These are phyloP conservation scores for Fomitopsis schrenkii DNA, from an alignment of 1,284 basidiomycete genomes.

Conservation along the genomic window DNA sequence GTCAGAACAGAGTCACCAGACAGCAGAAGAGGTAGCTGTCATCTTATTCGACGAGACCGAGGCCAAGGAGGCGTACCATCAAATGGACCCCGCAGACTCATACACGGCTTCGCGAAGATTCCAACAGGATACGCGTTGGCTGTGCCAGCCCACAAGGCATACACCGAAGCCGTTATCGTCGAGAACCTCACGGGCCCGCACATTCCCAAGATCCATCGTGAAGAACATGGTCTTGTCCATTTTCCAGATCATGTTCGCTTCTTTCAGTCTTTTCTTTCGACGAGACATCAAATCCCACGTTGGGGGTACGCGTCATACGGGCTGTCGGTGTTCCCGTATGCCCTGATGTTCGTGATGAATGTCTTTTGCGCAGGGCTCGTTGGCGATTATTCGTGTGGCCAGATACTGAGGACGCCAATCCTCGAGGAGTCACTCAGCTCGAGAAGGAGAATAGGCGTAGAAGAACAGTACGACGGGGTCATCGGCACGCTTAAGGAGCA, in stretches of 20 bases:
- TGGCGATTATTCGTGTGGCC: not conserved
- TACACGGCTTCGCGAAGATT: slow-evolving; percentile 18
- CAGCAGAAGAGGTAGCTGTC: too few species aligned
- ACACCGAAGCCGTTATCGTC: not conserved
- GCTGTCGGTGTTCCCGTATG: slow-evolving; percentile 3
- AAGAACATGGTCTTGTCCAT: not conserved
- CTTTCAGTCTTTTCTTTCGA: not conserved
- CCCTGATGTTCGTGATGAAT: slow-evolving; percentile 4
- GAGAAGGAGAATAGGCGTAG: not conserved
- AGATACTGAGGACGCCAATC: slow-evolving; percentile 4
- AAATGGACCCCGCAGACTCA: slow-evolving; percentile 73
- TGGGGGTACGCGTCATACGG: slow-evolving; percentile 5
- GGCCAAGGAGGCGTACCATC: slow-evolving; percentile 39
- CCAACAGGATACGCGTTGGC: not conserved
- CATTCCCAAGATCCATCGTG: not conserved
- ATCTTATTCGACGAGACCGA: too few species aligned
- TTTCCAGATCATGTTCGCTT: not conserved
- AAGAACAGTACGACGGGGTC: not conserved
- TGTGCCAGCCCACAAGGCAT: not conserved
- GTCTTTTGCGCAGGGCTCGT: not conserved
- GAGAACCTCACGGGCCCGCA: not conserved
- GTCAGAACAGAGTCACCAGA: too few species aligned
- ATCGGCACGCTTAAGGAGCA: not conserved
- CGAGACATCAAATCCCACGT: not conserved
- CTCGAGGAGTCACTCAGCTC: not conserved